Percentiles rank a stretch among this genome's conserved stretches.
Evolutionary conservation across 768 basidiomycete genomes (phyloP).

Genomic region (Cubamyces lactineus): DNA sequence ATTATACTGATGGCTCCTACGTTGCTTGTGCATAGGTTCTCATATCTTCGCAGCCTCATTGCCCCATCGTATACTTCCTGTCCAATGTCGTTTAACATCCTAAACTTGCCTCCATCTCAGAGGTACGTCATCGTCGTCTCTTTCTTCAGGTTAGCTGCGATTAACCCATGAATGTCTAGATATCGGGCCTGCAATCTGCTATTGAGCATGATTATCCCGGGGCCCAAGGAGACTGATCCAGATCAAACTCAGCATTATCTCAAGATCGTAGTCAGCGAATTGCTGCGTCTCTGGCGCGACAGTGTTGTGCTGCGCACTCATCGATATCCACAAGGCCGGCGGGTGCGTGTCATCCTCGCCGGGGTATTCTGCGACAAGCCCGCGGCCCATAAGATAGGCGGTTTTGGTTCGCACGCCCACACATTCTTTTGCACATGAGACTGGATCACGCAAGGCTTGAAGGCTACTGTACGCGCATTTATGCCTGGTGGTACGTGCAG

Average conservation of each 20-base stretch:
- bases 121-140: no score
- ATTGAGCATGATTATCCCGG: slow-evolving; percentile 15
- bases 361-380: slow-evolving; percentile 44
- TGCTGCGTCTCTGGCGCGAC: slow-evolving; percentile 10
- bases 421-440: slow-evolving; percentile 40
- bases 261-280: slow-evolving; percentile 6
- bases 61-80: slow-evolving; percentile 40
- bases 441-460: slow-evolving; percentile 36
- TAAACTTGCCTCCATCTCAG: slow-evolving; percentile 31
- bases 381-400: slow-evolving; percentile 40
- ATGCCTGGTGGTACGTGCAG: slow-evolving; percentile 21
- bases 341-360: slow-evolving; percentile 37
- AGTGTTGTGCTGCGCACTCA: slow-evolving; percentile 11
- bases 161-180: not conserved
- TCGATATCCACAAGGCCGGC: slow-evolving; percentile 27
- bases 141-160: no score
- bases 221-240: slow-evolving; percentile 17
- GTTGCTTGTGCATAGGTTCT: no score
- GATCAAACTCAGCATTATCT: slow-evolving; percentile 9
- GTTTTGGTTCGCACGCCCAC: slow-evolving; percentile 37
- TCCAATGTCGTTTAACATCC: slow-evolving; percentile 39
- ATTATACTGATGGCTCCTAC: no score
- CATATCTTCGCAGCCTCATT: slow-evolving; percentile 39
- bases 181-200: slow-evolving; percentile 10
- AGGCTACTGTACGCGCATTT: slow-evolving; percentile 30